Evolutionary conservation across 352 stramenopile species (phyloP), one percentile per base, ranked within the genome.

Genomic region (Lagenidium giganteum): DNA sequence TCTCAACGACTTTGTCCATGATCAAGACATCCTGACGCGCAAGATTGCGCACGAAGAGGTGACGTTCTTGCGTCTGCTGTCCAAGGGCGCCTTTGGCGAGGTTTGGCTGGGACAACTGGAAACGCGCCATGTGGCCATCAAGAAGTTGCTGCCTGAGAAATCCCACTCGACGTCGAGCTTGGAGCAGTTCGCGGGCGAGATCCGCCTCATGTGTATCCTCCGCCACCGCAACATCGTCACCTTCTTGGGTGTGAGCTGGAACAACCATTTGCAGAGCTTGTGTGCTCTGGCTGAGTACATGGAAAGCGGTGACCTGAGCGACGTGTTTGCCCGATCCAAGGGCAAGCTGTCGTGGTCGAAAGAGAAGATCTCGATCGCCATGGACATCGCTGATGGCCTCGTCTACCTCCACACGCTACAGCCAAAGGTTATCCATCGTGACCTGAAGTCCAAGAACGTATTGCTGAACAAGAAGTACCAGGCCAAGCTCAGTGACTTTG

Each of bases 361-460:
- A 14, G 64, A 90, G 27, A 85, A 89, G 59, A 80, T 93, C 17
- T 66, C 57, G 18, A 88, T 95, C 35, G 75, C 83, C 16, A 89
- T 93, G 56, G 79, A 90, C 42, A 50, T 93, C 7, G 78, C 85
- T 0, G 74, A 90, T 36, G 83, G 81, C 0, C 63, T 96, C 34
- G 73, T 87, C 21, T 96, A 96, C 44, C 51, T 96, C 34, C 85
- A 96, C 52, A 73, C 67, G 27, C 45, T 81, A 43, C 67, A 70
- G 2, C 77, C 83, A 2, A 64, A 77, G 13, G 57, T 96, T 25
- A 65, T 96, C 3, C 85, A 96, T 46, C 76, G 83, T 24, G 83
- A 96, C 23, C 63, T 96, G 51, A 95, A 96, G 59, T 86, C 71
- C 29, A 85, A 88, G 51, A 95, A 95, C 31, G 70, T 94, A 30